Evolutionary conservation across 2,329 filamentous ascomycete genomes (phyloP).

Genomic region (Xenosphaeropsis pyriputrescens): DNA sequence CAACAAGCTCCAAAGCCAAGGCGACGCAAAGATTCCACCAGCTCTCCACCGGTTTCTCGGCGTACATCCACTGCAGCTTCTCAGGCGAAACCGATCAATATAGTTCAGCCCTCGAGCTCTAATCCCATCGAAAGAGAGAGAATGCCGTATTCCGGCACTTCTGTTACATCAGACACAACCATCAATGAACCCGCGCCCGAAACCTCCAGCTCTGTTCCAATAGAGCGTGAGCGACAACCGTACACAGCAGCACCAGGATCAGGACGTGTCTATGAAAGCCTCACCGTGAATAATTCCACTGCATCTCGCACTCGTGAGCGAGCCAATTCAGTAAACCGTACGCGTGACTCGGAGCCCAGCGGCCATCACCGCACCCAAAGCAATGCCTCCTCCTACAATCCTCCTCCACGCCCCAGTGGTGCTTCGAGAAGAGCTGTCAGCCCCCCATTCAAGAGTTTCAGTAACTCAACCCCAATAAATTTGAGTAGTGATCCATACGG

Average conservation of each 20-base stretch:
- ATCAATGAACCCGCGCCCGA: slow-evolving; percentile 29
- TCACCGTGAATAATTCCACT: slow-evolving; percentile 5
- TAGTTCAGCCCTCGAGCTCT: slow-evolving; percentile 9
- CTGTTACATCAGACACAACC: slow-evolving; percentile 19
- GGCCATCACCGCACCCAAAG: slow-evolving; percentile 8
- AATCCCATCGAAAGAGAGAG: slow-evolving; percentile 20
- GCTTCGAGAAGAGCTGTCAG: background rate
- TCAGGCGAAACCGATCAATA: slow-evolving; percentile 10
- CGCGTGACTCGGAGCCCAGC: background rate
- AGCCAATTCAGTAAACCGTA: slow-evolving; percentile 12
- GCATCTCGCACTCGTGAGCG: slow-evolving; percentile 5
- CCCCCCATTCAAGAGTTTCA: background rate
- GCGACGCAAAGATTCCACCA: slow-evolving; percentile 16
- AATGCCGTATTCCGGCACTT: slow-evolving; percentile 20
- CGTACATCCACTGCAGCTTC: slow-evolving; percentile 10
- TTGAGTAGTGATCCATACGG: background rate
- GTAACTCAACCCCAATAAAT: background rate
- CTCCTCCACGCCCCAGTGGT: background rate
- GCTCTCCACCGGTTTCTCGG: slow-evolving; percentile 10
- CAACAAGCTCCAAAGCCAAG: slow-evolving; percentile 13
- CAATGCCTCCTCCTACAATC: background rate
- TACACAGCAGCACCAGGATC: slow-evolving; percentile 43
- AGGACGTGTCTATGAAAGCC: slow-evolving; percentile 36
- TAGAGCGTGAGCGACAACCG: slow-evolving; percentile 52
- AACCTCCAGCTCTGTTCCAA: slow-evolving; percentile 8